Base-by-base conservation (phyloP, 345 rosid species). In the Kernera saxatilis region DNA sequence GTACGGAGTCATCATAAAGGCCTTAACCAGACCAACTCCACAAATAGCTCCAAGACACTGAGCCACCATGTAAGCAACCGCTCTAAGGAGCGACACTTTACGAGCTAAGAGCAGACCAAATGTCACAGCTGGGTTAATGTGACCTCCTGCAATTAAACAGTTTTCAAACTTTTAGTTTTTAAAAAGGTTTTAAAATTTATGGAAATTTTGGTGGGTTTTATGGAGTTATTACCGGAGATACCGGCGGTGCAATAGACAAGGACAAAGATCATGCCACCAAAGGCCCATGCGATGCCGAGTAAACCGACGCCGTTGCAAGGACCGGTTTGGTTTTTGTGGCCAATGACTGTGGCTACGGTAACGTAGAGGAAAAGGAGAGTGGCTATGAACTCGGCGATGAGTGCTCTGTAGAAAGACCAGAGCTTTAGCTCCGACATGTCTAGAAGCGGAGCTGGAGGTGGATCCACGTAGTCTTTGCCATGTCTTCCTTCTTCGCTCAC, bases 191-290 rank as follows among this genome's bases (percentile, higher is more conserved):
- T n/a, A n/a, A n/a, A n/a, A n/a, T n/a, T n/a, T n/a, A n/a, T n/a
- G n/a, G n/a, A n/a, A n/a, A n/a, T n/a, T n/a, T n/a, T n/a, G n/a
- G n/a, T n/a, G n/a, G n/a, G n/a, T n/a, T n/a, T n/a, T n/a, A n/a
- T n/a, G n/a, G n/a, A n/a, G n/a, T n/a, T n/a, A n/a, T n/a, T n/a
- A n/a, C n/a, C n/a, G 6, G 97, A 91, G 69, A 91, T 85, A 30
- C 91, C 95, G 35, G 93, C 93, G 15, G 91, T 91, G 84, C 93
- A 91, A 73, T 91, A 91, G 23, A 91, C 91, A 14, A 88, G 90
- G 45, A 85, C 35, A n/a, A 85, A 88, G 78, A 88, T 84, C 93
- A 88, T 88, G 71, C 94, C 92, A 70, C 97, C 97, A 29, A 86
- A 85, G 41, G 92, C 83, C 97, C 92, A 91, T 4, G 97, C 90